These are phyloP conservation scores for Auricularia auricula-judae DNA, from an alignment of 768 basidiomycete genomes.

Conservation along the genomic window DNA sequence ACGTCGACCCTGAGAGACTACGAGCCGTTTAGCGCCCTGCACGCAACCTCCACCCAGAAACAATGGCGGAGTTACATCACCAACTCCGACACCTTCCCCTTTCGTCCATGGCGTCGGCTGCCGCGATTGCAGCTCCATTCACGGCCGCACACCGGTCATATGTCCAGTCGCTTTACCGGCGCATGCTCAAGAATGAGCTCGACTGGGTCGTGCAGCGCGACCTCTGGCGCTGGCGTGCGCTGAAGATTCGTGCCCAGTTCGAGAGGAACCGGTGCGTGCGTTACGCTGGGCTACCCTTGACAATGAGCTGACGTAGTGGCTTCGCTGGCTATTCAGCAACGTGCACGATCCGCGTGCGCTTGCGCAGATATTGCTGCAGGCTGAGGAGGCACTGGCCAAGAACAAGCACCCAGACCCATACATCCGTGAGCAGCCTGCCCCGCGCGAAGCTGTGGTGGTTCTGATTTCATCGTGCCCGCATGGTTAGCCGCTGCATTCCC, in stretches of 20 bases:
- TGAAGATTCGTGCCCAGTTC: slow-evolving; percentile 85
- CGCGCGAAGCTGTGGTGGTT: not conserved
- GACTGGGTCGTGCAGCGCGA: slow-evolving; percentile 86
- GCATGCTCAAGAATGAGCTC: slow-evolving; percentile 73
- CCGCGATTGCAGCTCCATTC: slow-evolving; percentile 54
- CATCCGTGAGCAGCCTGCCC: slow-evolving; percentile 53
- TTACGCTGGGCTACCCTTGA: not conserved
- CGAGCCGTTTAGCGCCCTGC: too few relatives aligned
- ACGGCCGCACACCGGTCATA: slow-evolving; percentile 67
- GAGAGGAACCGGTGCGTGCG: slow-evolving; percentile 74
- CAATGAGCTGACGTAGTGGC: not conserved
- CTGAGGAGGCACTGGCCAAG: slow-evolving; percentile 60
- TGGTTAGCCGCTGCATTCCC: slow-evolving; percentile 64
- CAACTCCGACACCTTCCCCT: too few relatives aligned
- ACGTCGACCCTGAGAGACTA: too few relatives aligned
- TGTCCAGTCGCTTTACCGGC: slow-evolving; percentile 86
- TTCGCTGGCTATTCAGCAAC: slow-evolving; percentile 35
- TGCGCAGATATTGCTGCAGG: slow-evolving; percentile 63
- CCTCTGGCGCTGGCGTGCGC: slow-evolving; percentile 74
- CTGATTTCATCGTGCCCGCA: slow-evolving; percentile 2
- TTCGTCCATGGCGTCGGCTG: too few relatives aligned
- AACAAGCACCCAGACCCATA: slow-evolving; percentile 86
- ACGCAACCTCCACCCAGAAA: too few relatives aligned
- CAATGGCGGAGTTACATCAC: too few relatives aligned
- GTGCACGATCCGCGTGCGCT: slow-evolving; percentile 78